phyloP scores from a whole-genome alignment of 768 basidiomycete genomes.

The Lactarius psammicola region DNA sequence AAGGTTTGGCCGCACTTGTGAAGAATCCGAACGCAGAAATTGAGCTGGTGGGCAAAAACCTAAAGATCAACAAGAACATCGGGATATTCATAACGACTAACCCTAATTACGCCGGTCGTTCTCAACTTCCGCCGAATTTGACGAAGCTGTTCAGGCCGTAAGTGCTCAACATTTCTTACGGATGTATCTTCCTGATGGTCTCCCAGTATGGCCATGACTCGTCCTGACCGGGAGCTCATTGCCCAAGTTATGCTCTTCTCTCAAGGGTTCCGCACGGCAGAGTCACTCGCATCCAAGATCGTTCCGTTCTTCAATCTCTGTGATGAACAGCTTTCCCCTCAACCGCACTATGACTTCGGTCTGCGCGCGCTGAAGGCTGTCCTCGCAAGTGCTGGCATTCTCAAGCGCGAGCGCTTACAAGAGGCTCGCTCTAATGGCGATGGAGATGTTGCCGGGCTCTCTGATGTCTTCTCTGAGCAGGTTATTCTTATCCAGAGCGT shows the following conservation, averaged over 20 bases:
- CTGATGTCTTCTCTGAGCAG: constrained; percentile 80
- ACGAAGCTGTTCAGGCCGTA: constrained; percentile 93
- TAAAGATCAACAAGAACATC: constrained; percentile 93
- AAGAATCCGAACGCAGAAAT: constrained; percentile 89
- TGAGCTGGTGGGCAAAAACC: constrained; percentile 90
- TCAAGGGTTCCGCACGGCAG: constrained; percentile 97
- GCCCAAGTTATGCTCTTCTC: constrained; percentile 99
- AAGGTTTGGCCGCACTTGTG: constrained; percentile 80
- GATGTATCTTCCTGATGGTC: neutral
- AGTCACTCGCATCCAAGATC: constrained; percentile 95
- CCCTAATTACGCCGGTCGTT: constrained; percentile 97
- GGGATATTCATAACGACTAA: constrained; percentile 99
- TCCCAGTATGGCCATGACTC: constrained; percentile 95
- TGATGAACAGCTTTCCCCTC: constrained; percentile 92
- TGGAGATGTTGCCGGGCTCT: constrained; percentile 52
- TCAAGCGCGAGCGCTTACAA: constrained; percentile 88
- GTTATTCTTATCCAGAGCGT: constrained; percentile 98
- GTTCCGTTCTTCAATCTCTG: constrained; percentile 99
- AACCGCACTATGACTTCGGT: constrained; percentile 99
- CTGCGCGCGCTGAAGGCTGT: constrained; percentile 96
- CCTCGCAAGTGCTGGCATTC: constrained; percentile 92
- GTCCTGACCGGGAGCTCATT: constrained; percentile 96
- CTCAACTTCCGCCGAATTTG: constrained; percentile 81
- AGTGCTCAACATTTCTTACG: constrained; percentile 34
- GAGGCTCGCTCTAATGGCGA: constrained; percentile 39